A percentile compares a stretch with the other conserved stretches of the same genome.
phyloP scores from a whole-genome alignment of 352 stramenopile species.

The Phytophthora sp. region DNA sequence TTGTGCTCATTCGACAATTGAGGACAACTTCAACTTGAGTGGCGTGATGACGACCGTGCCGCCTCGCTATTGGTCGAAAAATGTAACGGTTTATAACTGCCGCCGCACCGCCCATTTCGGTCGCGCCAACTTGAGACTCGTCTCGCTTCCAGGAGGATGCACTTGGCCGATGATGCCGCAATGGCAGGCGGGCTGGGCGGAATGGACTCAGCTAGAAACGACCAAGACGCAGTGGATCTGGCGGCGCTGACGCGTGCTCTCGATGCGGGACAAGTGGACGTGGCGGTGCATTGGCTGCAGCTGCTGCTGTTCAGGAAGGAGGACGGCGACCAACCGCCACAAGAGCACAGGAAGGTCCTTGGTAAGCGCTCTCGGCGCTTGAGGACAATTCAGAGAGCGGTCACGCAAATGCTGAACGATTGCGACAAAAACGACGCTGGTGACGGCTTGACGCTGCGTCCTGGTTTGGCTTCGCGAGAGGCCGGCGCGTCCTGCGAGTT shows the following conservation, averaged over 20 bases:
- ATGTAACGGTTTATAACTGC: slow-evolving; percentile 22
- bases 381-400: slow-evolving; percentile 18
- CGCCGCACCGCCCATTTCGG: not conserved
- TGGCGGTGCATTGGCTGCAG: slow-evolving; percentile 45
- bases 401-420: slow-evolving; percentile 21
- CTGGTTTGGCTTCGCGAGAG: slow-evolving; percentile 11
- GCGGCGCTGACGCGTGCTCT: slow-evolving; percentile 28
- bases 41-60: not conserved
- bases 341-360: not conserved
- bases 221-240: not conserved
- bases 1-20: slow-evolving; percentile 7
- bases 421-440: not conserved
- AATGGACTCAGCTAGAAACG: not conserved
- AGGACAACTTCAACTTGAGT: not conserved
- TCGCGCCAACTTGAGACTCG: not conserved
- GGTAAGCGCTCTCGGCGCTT: slow-evolving; percentile 14
- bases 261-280: slow-evolving; percentile 42
- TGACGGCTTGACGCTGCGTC: slow-evolving; percentile 11
- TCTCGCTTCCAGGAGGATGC: not conserved
- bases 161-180: not conserved
- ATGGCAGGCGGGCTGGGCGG: slow-evolving; percentile 26
- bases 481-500: slow-evolving; percentile 17
- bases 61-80: slow-evolving; percentile 13
- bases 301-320: slow-evolving; percentile 27
- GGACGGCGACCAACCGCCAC: not conserved